These are phyloP conservation scores for Plantago ovata DNA, from an alignment of 257 asterid species.

Conservation along the genomic window DNA sequence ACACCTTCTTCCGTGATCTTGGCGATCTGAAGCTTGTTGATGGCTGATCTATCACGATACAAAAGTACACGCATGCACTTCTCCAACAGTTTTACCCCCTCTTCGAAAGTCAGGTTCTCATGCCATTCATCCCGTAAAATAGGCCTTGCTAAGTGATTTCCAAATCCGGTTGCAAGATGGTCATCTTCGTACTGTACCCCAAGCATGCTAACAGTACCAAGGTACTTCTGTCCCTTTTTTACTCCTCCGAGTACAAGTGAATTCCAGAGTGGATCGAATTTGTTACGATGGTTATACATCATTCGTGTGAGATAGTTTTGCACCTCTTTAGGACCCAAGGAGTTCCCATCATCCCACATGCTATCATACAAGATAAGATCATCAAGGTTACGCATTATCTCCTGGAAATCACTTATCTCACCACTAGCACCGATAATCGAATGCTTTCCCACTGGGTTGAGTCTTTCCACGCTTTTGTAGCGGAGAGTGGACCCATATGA, in stretches of 20 bases:
- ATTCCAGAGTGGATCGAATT: too few relatives aligned
- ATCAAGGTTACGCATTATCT: conserved; percentile 77
- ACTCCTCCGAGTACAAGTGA: too few relatives aligned
- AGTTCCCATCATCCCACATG: too few relatives aligned
- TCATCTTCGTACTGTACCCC: conserved; percentile 89
- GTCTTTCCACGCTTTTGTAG: conserved; percentile 86
- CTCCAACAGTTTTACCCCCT: too few relatives aligned
- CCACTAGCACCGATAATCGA: conserved; percentile 97
- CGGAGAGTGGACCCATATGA: conserved; percentile 95
- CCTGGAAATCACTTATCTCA: conserved; percentile 97
- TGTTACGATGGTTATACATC: too few relatives aligned
- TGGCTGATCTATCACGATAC: conserved; percentile 97
- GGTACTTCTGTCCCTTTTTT: too few relatives aligned
- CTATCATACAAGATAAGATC: conserved; percentile 73
- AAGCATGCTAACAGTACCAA: conserved; percentile 97
- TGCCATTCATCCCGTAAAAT: conserved; percentile 94
- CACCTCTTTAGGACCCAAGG: conserved; percentile 98
- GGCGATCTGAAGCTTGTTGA: conserved; percentile 87
- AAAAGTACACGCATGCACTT: too few relatives aligned
- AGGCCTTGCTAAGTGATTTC: conserved; percentile 92
- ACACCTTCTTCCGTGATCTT: conserved; percentile 54
- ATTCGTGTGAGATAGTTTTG: too few relatives aligned
- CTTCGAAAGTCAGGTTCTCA: conserved; percentile 84
- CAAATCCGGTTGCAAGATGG: too few relatives aligned
- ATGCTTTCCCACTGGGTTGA: conserved; percentile 89